Evolutionary conservation across 305 asterid genomes (phyloP).

Genomic region (Withania somnifera): DNA sequence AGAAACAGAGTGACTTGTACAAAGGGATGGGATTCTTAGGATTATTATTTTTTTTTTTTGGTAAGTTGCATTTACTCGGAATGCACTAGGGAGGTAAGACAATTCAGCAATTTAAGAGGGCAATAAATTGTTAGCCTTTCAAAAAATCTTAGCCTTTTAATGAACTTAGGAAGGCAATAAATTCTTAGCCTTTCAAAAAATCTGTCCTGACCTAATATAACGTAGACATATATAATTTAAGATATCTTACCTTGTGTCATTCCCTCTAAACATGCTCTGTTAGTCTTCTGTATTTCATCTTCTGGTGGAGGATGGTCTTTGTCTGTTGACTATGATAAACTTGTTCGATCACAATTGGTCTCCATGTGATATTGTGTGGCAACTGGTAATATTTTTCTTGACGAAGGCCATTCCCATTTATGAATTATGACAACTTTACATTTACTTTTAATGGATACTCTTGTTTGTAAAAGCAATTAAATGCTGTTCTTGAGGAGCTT

Average conservation of each 20-base stretch:
- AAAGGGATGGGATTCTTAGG: background rate
- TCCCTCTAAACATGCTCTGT: background rate
- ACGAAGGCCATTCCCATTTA: background rate
- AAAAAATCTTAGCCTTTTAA: background rate
- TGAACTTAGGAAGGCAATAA: too few species aligned
- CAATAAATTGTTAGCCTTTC: background rate
- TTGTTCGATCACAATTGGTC: background rate
- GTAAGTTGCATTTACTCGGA: background rate
- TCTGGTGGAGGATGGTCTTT: background rate
- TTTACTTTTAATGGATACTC: background rate
- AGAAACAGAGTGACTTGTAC: background rate
- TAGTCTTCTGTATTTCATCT: background rate
- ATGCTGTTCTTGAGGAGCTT: background rate
- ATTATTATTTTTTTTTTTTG: background rate
- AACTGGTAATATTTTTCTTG: background rate
- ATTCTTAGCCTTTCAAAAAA: background rate
- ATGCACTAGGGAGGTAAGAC: background rate
- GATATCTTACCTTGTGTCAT: background rate
- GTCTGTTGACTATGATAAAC: background rate
- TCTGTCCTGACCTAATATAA: background rate
- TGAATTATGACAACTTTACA: background rate
- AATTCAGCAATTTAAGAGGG: background rate
- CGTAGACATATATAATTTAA: background rate
- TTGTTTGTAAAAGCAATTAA: background rate
- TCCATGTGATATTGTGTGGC: background rate